Percentiles rank a stretch among this genome's conserved stretches.
These are phyloP conservation scores for Hanseniaspora taiwanica DNA, from an alignment of 805 yeast genomes.

Conservation along the genomic window DNA sequence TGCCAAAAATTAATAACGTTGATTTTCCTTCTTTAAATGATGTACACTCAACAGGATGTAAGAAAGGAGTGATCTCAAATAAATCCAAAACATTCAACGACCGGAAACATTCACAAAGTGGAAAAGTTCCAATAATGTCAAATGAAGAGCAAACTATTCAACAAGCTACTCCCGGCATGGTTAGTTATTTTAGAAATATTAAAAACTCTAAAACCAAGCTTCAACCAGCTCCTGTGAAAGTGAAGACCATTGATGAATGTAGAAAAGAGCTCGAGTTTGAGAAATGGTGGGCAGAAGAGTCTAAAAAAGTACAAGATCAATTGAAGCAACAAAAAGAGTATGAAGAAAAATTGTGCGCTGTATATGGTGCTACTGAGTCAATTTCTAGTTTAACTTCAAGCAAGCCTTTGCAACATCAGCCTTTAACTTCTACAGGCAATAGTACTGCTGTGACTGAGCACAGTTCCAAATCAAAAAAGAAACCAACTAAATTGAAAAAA, in stretches of 20 bases:
- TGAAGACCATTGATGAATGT: constrained; percentile 48
- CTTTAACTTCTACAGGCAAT: too few relatives aligned
- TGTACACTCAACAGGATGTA: background rate
- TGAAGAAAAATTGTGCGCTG: constrained; percentile 7
- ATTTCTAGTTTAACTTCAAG: too few relatives aligned
- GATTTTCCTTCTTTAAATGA: constrained; percentile 1
- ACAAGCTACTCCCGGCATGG: background rate
- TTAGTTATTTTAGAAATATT: constrained; percentile 2
- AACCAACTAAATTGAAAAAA: too few relatives aligned
- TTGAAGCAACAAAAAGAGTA: constrained; percentile 12
- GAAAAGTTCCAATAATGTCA: background rate
- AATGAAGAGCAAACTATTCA: background rate
- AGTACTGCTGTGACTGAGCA: too few relatives aligned
- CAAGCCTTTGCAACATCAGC: too few relatives aligned
- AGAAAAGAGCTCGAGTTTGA: constrained; percentile 77
- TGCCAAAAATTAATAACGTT: background rate
- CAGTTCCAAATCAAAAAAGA: too few relatives aligned
- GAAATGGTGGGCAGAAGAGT: constrained; percentile 62
- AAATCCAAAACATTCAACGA: background rate
- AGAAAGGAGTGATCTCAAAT: background rate
- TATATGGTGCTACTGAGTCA: constrained; percentile 6
- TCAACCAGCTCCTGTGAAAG: constrained; percentile 1
- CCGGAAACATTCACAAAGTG: too few relatives aligned
- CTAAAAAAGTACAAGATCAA: constrained; percentile 44
- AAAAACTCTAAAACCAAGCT: background rate